A percentile compares a stretch with the other conserved stretches of the same genome.
These are phyloP conservation scores for Quaeritorhiza haematococci DNA, from an alignment of 371 early-diverging fungal species.

Conservation along the genomic window DNA sequence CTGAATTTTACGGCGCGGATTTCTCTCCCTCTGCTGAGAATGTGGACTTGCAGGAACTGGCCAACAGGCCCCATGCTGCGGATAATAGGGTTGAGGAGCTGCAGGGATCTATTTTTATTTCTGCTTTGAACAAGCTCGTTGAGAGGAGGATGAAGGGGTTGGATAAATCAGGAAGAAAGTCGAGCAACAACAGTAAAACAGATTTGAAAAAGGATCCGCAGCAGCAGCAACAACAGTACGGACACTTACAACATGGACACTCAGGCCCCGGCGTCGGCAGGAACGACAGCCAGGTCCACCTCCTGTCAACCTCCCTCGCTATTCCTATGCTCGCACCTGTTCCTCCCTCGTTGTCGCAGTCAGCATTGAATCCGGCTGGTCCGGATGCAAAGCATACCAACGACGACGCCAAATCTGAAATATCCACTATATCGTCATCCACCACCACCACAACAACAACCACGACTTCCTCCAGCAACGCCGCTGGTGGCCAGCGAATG, in stretches of 20 bases:
- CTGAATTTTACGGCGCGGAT: conserved; percentile 31
- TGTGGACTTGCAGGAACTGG: conserved; percentile 7
- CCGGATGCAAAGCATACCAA: too few relatives aligned
- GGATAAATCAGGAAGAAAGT: too few relatives aligned
- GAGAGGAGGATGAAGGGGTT: conserved; percentile 5
- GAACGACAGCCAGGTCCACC: neutral
- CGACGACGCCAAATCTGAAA: neutral
- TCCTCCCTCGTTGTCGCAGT: neutral
- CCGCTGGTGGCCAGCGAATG: too few relatives aligned
- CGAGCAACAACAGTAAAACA: too few relatives aligned
- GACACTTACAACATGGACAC: too few relatives aligned
- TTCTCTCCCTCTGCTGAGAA: conserved; percentile 19
- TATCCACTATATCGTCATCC: neutral
- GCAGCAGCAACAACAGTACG: too few relatives aligned
- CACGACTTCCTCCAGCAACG: neutral
- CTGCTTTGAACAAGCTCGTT: too few relatives aligned
- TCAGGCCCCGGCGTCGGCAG: too few relatives aligned
- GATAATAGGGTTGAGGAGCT: neutral
- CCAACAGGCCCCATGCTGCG: neutral
- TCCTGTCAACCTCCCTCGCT: neutral
- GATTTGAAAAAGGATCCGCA: neutral
- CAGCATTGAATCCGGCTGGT: conserved; percentile 11
- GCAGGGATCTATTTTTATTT: conserved; percentile 27
- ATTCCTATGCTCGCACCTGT: neutral
- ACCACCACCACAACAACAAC: neutral